Percentiles rank a stretch among this genome's conserved stretches.
Evolutionary conservation across 208 protist genomes (phyloP).

Genomic region (Leishmania amazonensis): DNA sequence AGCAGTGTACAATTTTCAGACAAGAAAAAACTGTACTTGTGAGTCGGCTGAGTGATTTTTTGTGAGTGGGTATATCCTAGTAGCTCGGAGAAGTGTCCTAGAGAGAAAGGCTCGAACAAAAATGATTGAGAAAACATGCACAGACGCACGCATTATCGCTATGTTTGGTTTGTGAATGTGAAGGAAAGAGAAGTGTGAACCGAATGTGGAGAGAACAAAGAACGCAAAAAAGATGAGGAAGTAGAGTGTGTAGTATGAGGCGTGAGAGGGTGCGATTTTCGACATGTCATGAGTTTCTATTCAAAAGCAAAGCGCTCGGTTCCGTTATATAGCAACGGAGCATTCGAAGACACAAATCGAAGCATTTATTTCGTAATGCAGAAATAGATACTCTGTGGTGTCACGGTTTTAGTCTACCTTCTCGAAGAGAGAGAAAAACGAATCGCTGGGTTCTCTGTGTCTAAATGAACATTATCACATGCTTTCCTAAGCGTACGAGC

Average conservation of each 20-base stretch:
- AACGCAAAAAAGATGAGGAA: neutral
- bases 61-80: neutral
- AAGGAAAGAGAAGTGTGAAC: neutral
- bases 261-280: neutral
- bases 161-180: neutral
- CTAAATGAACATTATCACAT: neutral
- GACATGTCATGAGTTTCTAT: neutral
- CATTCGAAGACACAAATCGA: neutral
- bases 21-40: neutral
- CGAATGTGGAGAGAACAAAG: neutral
- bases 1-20: neutral
- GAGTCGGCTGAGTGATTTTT: neutral
- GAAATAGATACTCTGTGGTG: neutral
- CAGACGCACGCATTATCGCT: neutral
- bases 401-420: neutral
- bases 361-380: neutral
- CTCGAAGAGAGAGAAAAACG: neutral
- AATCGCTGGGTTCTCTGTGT: neutral
- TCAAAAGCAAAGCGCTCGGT: neutral
- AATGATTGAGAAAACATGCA: neutral
- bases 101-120: neutral
- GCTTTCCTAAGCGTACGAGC: no score
- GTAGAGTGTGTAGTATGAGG: neutral
- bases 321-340: neutral
- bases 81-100: neutral